Evolutionary conservation across 441 rosid genomes (phyloP).

Genomic region (Melastoma candidum): DNA sequence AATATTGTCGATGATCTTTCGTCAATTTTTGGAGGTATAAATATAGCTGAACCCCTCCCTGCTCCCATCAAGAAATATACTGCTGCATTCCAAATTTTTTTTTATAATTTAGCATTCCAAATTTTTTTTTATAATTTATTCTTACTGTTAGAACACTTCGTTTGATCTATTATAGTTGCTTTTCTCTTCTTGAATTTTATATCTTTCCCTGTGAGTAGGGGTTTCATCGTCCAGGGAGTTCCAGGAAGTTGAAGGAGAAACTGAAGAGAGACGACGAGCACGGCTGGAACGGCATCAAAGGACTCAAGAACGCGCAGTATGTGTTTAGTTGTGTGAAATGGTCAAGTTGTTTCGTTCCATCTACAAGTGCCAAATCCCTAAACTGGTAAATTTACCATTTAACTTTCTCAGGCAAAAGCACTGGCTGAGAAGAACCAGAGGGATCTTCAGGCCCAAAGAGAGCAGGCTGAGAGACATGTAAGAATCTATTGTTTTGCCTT

Average conservation of each 20-base stretch:
- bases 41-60: constrained; percentile 4
- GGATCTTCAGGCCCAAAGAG: constrained; percentile 79
- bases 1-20: constrained; percentile 78
- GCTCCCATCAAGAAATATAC: too few species aligned
- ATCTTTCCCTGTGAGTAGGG: constrained; percentile 26
- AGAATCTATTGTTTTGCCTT: constrained; percentile 20
- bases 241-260: constrained; percentile 86
- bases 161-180: neutral
- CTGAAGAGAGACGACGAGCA: constrained; percentile 81
- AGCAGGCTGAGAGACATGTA: constrained; percentile 95
- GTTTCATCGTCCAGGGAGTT: constrained; percentile 56
- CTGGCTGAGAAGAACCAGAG: constrained; percentile 90
- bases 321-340: too few species aligned
- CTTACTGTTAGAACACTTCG: neutral
- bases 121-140: too few species aligned
- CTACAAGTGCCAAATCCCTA: too few species aligned
- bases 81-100: too few species aligned
- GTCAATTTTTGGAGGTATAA: constrained; percentile 76
- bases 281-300: constrained; percentile 92
- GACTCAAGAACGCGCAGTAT: constrained; percentile 97
- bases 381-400: constrained; percentile 2
- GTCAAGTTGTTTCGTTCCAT: too few species aligned
- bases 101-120: too few species aligned
- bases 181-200: constrained; percentile 20
- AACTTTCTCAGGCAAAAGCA: constrained; percentile 60